phyloP scores from a whole-genome alignment of 1,284 basidiomycete genomes.

The Porogramme epimiltina region DNA sequence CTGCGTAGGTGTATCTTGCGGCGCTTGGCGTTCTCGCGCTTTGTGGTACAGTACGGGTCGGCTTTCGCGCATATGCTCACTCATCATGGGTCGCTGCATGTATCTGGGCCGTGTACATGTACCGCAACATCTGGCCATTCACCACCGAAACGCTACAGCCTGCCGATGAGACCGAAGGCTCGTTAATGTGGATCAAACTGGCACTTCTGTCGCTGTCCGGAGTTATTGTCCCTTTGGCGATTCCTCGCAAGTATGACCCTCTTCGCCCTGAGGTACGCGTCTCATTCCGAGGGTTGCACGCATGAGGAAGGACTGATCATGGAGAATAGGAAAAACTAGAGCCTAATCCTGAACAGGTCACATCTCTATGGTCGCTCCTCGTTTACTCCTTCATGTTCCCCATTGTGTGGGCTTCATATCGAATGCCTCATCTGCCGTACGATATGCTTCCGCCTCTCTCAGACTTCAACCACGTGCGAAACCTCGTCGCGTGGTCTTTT shows the following conservation, averaged over 20 bases:
- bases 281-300: background rate
- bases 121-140: constrained; percentile 65
- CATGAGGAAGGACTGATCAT: too few species aligned
- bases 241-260: constrained; percentile 44
- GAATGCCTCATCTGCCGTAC: constrained; percentile 30
- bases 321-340: constrained; percentile 23
- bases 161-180: constrained; percentile 36
- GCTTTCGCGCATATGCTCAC: background rate
- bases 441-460: constrained; percentile 45
- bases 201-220: constrained; percentile 40
- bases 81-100: constrained; percentile 8
- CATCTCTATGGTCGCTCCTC: constrained; percentile 32
- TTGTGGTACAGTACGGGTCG: too few species aligned
- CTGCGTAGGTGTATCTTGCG: too few species aligned
- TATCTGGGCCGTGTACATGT: constrained; percentile 40
- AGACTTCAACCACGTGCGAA: constrained; percentile 46
- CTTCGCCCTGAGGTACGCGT: constrained; percentile 40
- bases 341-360: constrained; percentile 39
- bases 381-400: constrained; percentile 35
- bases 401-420: constrained; percentile 31
- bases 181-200: constrained; percentile 31
- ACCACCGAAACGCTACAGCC: constrained; percentile 46
- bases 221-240: constrained; percentile 41
- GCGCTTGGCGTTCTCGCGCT: too few species aligned
- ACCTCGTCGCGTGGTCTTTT: constrained; percentile 27